These are phyloP conservation scores for Trichoderma sp. DNA, from an alignment of 2,329 filamentous ascomycete species.

Conservation along the genomic window DNA sequence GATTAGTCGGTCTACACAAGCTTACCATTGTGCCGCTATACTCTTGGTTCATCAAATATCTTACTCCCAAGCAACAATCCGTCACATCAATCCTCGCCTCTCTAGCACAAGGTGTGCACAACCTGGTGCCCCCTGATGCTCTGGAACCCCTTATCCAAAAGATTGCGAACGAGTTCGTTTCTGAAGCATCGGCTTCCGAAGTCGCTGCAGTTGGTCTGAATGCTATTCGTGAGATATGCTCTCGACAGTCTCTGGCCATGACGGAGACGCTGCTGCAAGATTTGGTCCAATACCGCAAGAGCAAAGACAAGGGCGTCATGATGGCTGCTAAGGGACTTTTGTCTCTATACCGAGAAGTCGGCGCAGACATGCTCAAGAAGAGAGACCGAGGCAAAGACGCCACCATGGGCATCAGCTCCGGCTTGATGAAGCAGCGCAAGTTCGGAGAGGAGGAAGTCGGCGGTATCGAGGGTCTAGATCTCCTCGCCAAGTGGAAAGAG, in stretches of 20 bases:
- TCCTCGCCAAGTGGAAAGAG: slow-evolving; percentile 90
- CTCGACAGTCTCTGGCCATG: slow-evolving; percentile 92
- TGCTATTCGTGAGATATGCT: slow-evolving; percentile 90
- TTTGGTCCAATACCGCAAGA: slow-evolving; percentile 91
- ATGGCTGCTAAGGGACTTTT: slow-evolving; percentile 95
- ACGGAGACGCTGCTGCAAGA: slow-evolving; percentile 93
- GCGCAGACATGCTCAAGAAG: slow-evolving; percentile 83
- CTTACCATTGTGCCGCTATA: slow-evolving; percentile 87
- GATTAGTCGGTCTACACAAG: slow-evolving; percentile 89
- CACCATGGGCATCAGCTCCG: slow-evolving; percentile 73
- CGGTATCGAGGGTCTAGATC: slow-evolving; percentile 85
- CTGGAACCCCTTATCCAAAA: slow-evolving; percentile 89
- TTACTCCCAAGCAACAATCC: slow-evolving; percentile 81
- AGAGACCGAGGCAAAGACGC: slow-evolving; percentile 90
- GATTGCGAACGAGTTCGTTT: slow-evolving; percentile 98
- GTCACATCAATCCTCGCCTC: slow-evolving; percentile 93
- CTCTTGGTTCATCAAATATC: slow-evolving; percentile 92
- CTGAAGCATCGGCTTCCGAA: slow-evolving; percentile 85
- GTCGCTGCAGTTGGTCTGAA: slow-evolving; percentile 91
- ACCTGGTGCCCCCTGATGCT: slow-evolving; percentile 85
- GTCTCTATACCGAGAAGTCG: slow-evolving; percentile 86
- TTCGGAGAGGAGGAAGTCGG: slow-evolving; percentile 81
- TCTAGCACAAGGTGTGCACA: slow-evolving; percentile 87
- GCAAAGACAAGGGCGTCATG: slow-evolving; percentile 98
- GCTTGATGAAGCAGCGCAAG: slow-evolving; percentile 70